Conservation (phyloP, 2,329 filamentous ascomycete species). For the Tolypocladium cylindrosporum region DNA sequence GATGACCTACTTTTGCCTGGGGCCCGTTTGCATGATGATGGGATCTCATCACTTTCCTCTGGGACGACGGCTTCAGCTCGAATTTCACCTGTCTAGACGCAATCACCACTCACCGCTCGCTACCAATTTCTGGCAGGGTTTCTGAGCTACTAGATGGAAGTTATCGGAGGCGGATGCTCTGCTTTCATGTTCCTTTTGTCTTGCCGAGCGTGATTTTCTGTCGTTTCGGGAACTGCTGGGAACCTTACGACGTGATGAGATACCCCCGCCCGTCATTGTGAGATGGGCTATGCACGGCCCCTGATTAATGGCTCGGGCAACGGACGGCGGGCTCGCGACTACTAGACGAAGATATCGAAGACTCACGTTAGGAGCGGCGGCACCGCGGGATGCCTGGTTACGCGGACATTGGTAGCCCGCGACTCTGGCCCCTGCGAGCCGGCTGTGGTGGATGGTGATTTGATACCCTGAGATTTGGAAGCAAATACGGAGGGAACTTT, state of each 20-base stretch:
- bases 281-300: conserved; percentile 5
- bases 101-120: neutral
- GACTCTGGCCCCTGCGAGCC: neutral
- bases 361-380: conserved; percentile 5
- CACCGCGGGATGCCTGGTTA: neutral
- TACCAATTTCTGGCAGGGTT: neutral
- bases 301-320: neutral
- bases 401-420: neutral
- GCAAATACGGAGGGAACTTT: neutral
- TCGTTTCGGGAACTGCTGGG: neutral
- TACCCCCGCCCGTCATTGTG: conserved; percentile 6
- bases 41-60: neutral
- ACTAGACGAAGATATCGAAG: conserved; percentile 7
- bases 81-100: neutral
- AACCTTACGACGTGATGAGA: neutral
- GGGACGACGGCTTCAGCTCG: neutral
- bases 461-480: neutral
- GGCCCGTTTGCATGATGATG: neutral
- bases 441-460: neutral
- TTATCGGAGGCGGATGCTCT: neutral
- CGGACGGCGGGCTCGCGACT: neutral
- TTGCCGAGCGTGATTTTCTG: neutral
- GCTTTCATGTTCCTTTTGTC: neutral
- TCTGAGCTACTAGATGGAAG: neutral
- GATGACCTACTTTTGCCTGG: neutral